Evolutionary conservation across 2,329 filamentous ascomycete genomes (phyloP).

Genomic region (Hirsutella rhossiliensis): DNA sequence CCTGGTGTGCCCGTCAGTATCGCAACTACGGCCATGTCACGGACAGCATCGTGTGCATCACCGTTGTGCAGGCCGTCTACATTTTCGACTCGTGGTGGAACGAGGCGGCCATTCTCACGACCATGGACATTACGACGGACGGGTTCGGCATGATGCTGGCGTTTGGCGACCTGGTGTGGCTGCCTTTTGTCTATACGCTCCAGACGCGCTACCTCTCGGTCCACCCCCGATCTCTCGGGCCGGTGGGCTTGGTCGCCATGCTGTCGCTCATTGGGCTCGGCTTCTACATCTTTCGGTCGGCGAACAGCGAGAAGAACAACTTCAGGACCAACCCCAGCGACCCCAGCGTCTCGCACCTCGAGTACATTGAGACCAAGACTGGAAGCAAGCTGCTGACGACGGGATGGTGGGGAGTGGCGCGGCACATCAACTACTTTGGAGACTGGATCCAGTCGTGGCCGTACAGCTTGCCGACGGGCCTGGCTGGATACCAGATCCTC

Average conservation of each 20-base stretch:
- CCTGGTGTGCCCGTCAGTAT: slow-evolving; percentile 82
- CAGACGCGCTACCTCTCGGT: slow-evolving; percentile 77
- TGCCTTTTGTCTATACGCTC: slow-evolving; percentile 78
- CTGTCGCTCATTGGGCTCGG: slow-evolving; percentile 56
- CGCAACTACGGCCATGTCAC: slow-evolving; percentile 71
- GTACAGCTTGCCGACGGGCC: slow-evolving; percentile 74
- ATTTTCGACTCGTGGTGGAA: slow-evolving; percentile 76
- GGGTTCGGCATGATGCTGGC: slow-evolving; percentile 93
- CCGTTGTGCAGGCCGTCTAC: slow-evolving; percentile 68
- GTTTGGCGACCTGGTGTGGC: slow-evolving; percentile 87
- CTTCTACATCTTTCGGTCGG: slow-evolving; percentile 87
- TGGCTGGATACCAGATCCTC: slow-evolving; percentile 70
- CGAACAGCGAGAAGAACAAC: slow-evolving; percentile 89
- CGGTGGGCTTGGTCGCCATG: slow-evolving; percentile 50
- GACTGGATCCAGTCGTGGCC: slow-evolving; percentile 94
- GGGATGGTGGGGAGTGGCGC: slow-evolving; percentile 86
- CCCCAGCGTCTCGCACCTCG: slow-evolving; percentile 64
- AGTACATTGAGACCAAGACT: slow-evolving; percentile 72
- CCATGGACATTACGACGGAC: slow-evolving; percentile 87
- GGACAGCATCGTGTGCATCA: slow-evolving; percentile 74
- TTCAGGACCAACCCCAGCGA: slow-evolving; percentile 84
- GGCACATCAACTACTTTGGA: slow-evolving; percentile 92
- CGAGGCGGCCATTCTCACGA: slow-evolving; percentile 81
- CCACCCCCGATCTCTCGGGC: slow-evolving; percentile 70
- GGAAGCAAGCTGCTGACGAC: slow-evolving; percentile 73